Evolutionary conservation across 2,329 filamentous ascomycete genomes (phyloP).

Genomic region (Cladosporium sp.): DNA sequence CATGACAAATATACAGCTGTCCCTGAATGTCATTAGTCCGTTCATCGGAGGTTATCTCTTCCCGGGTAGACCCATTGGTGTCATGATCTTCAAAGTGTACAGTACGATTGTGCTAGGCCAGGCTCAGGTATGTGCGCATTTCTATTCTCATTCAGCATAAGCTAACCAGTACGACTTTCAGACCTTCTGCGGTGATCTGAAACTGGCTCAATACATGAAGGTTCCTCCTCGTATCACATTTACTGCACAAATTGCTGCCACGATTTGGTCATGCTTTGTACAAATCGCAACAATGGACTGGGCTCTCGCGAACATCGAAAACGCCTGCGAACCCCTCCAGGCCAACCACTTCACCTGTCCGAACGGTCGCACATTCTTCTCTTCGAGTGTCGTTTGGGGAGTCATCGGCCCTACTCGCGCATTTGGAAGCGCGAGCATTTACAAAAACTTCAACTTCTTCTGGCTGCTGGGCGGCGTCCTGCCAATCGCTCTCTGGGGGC

Average conservation of each 20-base stretch:
- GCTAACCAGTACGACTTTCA: background rate
- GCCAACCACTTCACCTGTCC: slow-evolving; percentile 87
- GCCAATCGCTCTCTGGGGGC: slow-evolving; percentile 73
- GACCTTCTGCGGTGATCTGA: slow-evolving; percentile 84
- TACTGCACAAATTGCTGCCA: slow-evolving; percentile 74
- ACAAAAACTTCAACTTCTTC: slow-evolving; percentile 76
- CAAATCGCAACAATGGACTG: slow-evolving; percentile 86
- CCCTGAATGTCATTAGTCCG: slow-evolving; percentile 30
- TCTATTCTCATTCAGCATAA: background rate
- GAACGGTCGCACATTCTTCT: slow-evolving; percentile 85
- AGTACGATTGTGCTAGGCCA: slow-evolving; percentile 65
- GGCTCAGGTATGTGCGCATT: slow-evolving; percentile 56
- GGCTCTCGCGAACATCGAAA: slow-evolving; percentile 79
- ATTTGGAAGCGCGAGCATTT: slow-evolving; percentile 75
- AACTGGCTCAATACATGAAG: slow-evolving; percentile 87
- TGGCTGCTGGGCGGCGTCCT: slow-evolving; percentile 76
- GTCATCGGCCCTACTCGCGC: slow-evolving; percentile 79
- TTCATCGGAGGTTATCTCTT: slow-evolving; percentile 79
- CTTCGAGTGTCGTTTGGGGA: slow-evolving; percentile 86
- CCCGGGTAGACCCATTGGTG: slow-evolving; percentile 81
- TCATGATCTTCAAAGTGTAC: slow-evolving; percentile 93
- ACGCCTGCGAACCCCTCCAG: slow-evolving; percentile 76
- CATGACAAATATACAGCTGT: slow-evolving; percentile 65
- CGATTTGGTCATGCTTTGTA: slow-evolving; percentile 73
- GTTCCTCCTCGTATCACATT: slow-evolving; percentile 79